Evolutionary conservation across 1,284 basidiomycete species (phyloP), one percentile per base, ranked within the genome.

Genomic region (Sanghuangporus baumii): DNA sequence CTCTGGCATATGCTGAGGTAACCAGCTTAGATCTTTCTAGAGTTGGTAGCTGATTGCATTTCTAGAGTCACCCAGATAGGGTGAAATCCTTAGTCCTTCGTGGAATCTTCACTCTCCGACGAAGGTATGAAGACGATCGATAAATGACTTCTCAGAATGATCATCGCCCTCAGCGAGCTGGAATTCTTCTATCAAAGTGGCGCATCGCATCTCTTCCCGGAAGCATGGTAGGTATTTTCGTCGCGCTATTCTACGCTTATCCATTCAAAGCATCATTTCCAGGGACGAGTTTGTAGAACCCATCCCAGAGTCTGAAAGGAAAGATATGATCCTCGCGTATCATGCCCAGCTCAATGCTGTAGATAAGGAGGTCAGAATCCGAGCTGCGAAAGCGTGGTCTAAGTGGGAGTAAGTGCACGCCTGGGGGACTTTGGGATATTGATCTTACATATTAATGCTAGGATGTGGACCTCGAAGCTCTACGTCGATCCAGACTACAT

Each of bases 131-230:
- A 12, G 4, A n/a, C 11, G 6, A 31, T 18, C 20, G 9, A 8
- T 8, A 36, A 6, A 37, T 31, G 6, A 16, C 50, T n/a, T 26
- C n/a, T 47, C 61, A 59, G 59, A 51, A 57, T 20, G 52, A 50
- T 14, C 11, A 26, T 9, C 41, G 55, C 23, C 31, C 47, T 16
- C 55, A 90, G 86, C 68, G 96, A 98, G 75, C 82, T 98, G 34
- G 80, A 83, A 31, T 98, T 95, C 79, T 97, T 98, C 79, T 98
- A 97, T 75, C 93, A 96, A 77, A 82, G 90, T 1, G 91, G 91
- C 8, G 76, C 88, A 18, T 89, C 87, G 2, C 86, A 89, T 72
- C 74, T 95, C 60, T 96, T 94, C 79, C 93, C 94, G 0, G 93
- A 95, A 71, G 89, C 90, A 68, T 94, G 91, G 91, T 91, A 69